phyloP scores from a whole-genome alignment of 2,329 filamentous ascomycete species.

The Phyllosticta ampelicida region DNA sequence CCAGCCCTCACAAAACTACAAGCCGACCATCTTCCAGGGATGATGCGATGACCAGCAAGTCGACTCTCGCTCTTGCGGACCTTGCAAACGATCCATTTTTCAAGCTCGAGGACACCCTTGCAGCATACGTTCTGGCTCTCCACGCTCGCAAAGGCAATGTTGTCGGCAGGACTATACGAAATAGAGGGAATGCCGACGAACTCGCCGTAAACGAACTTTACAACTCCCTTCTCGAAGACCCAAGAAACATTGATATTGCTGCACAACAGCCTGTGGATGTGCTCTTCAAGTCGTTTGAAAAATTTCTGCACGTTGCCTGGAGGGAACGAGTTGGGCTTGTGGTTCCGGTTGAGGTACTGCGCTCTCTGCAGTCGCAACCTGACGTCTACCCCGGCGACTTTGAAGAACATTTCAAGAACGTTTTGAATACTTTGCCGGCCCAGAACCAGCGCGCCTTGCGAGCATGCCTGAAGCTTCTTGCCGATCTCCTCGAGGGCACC shows the following conservation, averaged over 20 bases:
- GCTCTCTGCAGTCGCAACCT: constrained; percentile 56
- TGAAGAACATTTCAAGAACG: constrained; percentile 46
- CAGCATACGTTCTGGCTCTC: constrained; percentile 69
- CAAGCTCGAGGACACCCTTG: constrained; percentile 73
- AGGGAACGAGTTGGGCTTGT: constrained; percentile 77
- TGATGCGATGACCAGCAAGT: constrained; percentile 2
- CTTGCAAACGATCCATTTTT: constrained; percentile 37
- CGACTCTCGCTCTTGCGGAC: constrained; percentile 1
- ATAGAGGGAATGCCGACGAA: constrained; percentile 60
- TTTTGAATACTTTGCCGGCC: constrained; percentile 42
- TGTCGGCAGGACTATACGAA: constrained; percentile 64
- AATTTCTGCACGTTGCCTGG: constrained; percentile 83
- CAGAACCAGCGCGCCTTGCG: constrained; percentile 67
- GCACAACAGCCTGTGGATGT: constrained; percentile 71
- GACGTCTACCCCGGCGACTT: constrained; percentile 60
- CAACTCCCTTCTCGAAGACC: constrained; percentile 75
- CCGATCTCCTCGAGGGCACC: constrained; percentile 79
- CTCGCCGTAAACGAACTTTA: constrained; percentile 80
- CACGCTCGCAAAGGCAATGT: constrained; percentile 82
- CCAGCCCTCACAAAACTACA: constrained; percentile 24
- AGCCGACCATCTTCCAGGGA: constrained; percentile 17
- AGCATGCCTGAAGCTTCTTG: constrained; percentile 72
- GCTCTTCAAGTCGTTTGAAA: constrained; percentile 86
- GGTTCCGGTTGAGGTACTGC: constrained; percentile 59
- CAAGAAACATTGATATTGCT: constrained; percentile 64